A percentile compares a stretch with the other conserved stretches of the same genome.
These are phyloP conservation scores for Dalechampia spathulata DNA, from an alignment of 441 rosid species.

Conservation along the genomic window DNA sequence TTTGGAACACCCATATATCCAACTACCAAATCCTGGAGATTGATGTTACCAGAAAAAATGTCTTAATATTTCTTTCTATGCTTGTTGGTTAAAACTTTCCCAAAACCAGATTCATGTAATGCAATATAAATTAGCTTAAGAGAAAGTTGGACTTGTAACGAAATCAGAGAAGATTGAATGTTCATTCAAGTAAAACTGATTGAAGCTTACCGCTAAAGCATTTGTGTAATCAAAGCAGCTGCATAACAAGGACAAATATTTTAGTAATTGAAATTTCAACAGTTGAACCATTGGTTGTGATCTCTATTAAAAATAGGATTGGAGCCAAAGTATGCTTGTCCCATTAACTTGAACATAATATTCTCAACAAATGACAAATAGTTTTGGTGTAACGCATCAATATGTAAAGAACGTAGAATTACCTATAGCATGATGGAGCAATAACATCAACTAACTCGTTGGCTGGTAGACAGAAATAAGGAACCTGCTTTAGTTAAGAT, in stretches of 20 bases:
- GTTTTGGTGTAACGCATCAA: background rate
- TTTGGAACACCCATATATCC: constrained; percentile 99
- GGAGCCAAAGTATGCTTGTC: background rate
- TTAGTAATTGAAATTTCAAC: constrained; percentile 12
- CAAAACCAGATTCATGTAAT: background rate
- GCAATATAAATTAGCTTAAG: background rate
- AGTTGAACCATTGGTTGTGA: background rate
- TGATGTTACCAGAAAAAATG: background rate
- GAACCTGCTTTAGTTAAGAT: constrained; percentile 77
- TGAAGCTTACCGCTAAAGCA: constrained; percentile 80
- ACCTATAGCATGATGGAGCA: constrained; percentile 99
- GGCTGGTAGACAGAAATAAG: constrained; percentile 97
- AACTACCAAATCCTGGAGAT: constrained; percentile 73
- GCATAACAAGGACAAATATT: constrained; percentile 24
- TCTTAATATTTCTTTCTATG: background rate
- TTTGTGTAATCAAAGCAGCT: constrained; percentile 98
- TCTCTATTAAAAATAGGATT: background rate
- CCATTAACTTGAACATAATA: background rate
- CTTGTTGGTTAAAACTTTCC: background rate
- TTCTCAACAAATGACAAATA: background rate
- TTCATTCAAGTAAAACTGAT: background rate
- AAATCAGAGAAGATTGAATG: constrained; percentile 3
- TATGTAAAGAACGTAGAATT: constrained; percentile 13
- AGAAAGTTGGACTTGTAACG: background rate
- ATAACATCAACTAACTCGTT: constrained; percentile 89